These are phyloP conservation scores for Colletotrichum falcatum DNA, from an alignment of 2,329 filamentous ascomycete genomes.

Conservation along the genomic window DNA sequence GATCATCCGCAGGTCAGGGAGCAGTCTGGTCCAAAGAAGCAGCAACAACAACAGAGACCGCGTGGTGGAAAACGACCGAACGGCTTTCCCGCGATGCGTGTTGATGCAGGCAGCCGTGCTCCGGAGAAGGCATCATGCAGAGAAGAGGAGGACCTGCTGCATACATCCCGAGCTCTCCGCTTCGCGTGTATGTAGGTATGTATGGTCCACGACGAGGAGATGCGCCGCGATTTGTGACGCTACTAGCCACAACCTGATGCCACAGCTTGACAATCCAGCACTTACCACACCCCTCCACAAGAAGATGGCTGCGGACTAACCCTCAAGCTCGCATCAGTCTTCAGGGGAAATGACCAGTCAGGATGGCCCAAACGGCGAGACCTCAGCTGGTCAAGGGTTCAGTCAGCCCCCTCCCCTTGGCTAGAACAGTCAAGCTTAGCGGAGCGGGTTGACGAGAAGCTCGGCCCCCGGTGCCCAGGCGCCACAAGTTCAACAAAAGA, in stretches of 20 bases:
- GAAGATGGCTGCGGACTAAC: conserved; percentile 18
- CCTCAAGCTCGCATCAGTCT: conserved; percentile 16
- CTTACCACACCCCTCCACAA: conserved; percentile 8
- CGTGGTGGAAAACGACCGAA: neutral
- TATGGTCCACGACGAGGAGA: conserved; percentile 2
- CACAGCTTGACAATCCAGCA: conserved; percentile 22
- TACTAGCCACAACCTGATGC: conserved; percentile 32
- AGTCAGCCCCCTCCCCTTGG: conserved; percentile 11
- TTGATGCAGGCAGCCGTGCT: conserved; percentile 8
- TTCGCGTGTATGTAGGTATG: neutral
- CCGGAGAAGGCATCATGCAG: conserved; percentile 12
- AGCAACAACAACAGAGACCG: neutral
- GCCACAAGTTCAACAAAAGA: conserved; percentile 11
- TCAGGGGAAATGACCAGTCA: conserved; percentile 31
- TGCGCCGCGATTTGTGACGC: conserved; percentile 25
- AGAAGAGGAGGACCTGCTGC: conserved; percentile 14
- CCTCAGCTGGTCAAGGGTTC: conserved; percentile 36
- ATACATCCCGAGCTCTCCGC: neutral
- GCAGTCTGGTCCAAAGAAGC: conserved; percentile 4
- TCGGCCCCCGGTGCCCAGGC: conserved; percentile 13
- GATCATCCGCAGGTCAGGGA: conserved; percentile 21
- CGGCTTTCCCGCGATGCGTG: neutral
- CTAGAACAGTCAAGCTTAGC: conserved; percentile 19
- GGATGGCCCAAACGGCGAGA: conserved; percentile 5
- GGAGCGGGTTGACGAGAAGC: conserved; percentile 5